phyloP scores from a whole-genome alignment of 345 rosid genomes.

The Laguncularia racemosa region DNA sequence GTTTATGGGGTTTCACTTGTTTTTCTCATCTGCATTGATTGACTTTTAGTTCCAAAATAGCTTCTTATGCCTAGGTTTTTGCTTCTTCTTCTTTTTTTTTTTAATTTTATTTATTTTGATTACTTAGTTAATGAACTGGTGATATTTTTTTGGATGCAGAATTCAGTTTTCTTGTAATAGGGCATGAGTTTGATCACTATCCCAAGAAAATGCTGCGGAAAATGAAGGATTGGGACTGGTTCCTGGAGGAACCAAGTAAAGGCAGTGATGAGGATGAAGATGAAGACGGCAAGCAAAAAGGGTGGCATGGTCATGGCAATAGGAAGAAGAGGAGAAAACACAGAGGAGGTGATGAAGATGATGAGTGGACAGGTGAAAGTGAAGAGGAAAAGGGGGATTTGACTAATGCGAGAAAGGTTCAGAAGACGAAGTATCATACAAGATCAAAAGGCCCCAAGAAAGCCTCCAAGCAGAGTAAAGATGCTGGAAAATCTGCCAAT shows the following conservation, averaged over 20 bases:
- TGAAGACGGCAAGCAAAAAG: slow-evolving; percentile 16
- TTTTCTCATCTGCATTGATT: too few species aligned
- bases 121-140: not conserved
- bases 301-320: slow-evolving; percentile 19
- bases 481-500: slow-evolving; percentile 5
- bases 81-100: too few species aligned
- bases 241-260: slow-evolving; percentile 39
- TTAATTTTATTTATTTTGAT: too few species aligned
- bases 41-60: too few species aligned
- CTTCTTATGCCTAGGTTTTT: too few species aligned
- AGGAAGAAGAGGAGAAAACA: slow-evolving; percentile 37
- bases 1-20: too few species aligned
- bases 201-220: slow-evolving; percentile 34
- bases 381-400: slow-evolving; percentile 41
- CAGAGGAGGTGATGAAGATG: slow-evolving; percentile 14
- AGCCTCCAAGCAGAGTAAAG: slow-evolving; percentile 11
- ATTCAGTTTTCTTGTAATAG: slow-evolving; percentile 74
- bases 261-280: slow-evolving; percentile 26
- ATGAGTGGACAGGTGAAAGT: slow-evolving; percentile 57
- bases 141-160: slow-evolving; percentile 35
- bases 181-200: slow-evolving; percentile 62
- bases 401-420: slow-evolving; percentile 20
- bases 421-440: slow-evolving; percentile 31
- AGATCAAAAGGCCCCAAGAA: slow-evolving; percentile 38
- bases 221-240: slow-evolving; percentile 72